Evolutionary conservation across 148 eudicot species (phyloP).

Genomic region (Bassia scoparia): DNA sequence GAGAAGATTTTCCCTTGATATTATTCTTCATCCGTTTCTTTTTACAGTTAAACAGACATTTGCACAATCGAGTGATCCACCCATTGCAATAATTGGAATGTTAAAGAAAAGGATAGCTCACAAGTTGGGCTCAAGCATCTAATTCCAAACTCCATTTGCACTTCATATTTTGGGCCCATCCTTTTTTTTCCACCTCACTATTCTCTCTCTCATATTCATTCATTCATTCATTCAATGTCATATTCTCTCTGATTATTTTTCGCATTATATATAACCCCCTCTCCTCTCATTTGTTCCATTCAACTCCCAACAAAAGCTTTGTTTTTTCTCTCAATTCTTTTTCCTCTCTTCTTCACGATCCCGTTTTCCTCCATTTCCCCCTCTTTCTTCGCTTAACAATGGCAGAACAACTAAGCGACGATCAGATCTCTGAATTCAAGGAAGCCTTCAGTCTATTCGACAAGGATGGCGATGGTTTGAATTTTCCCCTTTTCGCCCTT

Average conservation of each 20-base stretch:
- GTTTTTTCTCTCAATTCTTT: neutral
- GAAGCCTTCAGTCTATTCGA: slow-evolving; percentile 50
- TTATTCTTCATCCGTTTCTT: too few relatives aligned
- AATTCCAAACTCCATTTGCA: slow-evolving; percentile 9
- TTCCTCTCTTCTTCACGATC: neutral
- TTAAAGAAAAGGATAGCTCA: neutral
- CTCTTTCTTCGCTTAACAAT: neutral
- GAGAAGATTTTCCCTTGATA: too few relatives aligned
- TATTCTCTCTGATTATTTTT: neutral
- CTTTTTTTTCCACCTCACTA: neutral
- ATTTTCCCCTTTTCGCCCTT: neutral
- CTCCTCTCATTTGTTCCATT: too few relatives aligned
- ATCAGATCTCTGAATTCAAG: slow-evolving; percentile 51
- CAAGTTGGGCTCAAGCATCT: slow-evolving; percentile 8
- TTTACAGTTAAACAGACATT: too few relatives aligned
- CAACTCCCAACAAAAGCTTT: neutral
- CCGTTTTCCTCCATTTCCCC: neutral
- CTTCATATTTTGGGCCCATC: neutral
- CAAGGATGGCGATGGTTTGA: slow-evolving; percentile 51
- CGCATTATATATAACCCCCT: too few relatives aligned
- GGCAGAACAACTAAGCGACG: slow-evolving; percentile 48
- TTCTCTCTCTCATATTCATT: neutral
- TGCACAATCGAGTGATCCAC: too few relatives aligned
- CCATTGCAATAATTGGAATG: neutral
- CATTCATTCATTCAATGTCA: neutral